phyloP scores from a whole-genome alignment of 176 grass and related monocot genomes.

The Rhynchospora pubera region DNA sequence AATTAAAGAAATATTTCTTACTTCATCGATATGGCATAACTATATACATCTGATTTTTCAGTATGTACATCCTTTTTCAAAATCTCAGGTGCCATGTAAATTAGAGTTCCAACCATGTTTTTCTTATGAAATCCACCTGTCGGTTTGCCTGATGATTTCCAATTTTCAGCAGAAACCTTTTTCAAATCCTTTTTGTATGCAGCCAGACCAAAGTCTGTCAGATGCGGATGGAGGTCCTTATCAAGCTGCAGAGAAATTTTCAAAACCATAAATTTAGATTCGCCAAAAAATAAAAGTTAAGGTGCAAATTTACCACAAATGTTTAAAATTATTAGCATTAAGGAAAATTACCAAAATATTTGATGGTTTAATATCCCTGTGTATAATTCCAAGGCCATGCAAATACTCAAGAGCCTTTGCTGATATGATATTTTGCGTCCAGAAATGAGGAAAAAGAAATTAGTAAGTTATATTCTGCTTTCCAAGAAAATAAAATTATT shows the following conservation, averaged over 20 bases:
- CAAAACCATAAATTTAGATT: conserved; percentile 10
- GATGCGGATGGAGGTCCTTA: conserved; percentile 51
- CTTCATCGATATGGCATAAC: conserved; percentile 91
- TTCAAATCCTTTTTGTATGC: conserved; percentile 95
- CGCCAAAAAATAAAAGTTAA: background rate
- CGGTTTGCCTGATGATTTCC: conserved; percentile 92
- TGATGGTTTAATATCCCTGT: conserved; percentile 93
- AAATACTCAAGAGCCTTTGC: conserved; percentile 75
- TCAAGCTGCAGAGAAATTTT: conserved; percentile 49
- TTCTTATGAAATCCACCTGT: conserved; percentile 97
- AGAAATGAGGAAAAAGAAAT: conserved; percentile 14
- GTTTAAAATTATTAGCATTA: conserved; percentile 22
- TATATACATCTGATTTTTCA: conserved; percentile 95
- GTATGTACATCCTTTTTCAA: conserved; percentile 85
- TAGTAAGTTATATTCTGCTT: conserved; percentile 17
- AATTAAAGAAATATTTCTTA: conserved; percentile 42
- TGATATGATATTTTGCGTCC: conserved; percentile 26
- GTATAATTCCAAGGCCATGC: conserved; percentile 58
- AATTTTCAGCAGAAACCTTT: conserved; percentile 69
- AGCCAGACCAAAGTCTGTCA: conserved; percentile 94
- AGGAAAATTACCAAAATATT: conserved; percentile 81
- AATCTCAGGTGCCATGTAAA: conserved; percentile 99
- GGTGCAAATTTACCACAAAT: conserved; percentile 7
- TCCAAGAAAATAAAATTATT: background rate
- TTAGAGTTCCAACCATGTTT: conserved; percentile 95